These are phyloP conservation scores for Casuarina cunninghamiana DNA, from an alignment of 306 rosid species.

Conservation along the genomic window DNA sequence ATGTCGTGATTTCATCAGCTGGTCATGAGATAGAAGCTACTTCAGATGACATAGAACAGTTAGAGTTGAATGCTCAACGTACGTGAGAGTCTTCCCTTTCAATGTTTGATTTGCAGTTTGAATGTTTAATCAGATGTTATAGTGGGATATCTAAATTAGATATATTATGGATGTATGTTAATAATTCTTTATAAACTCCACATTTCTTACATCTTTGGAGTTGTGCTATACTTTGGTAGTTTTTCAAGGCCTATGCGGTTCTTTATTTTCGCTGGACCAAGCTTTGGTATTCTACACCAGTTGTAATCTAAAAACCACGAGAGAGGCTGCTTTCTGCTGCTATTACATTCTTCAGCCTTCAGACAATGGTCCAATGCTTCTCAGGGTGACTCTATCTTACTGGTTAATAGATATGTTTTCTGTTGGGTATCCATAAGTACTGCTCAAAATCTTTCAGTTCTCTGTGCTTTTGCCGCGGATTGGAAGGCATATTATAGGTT, in stretches of 20 bases:
- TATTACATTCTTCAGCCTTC: conserved; percentile 74
- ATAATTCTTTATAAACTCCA: conserved; percentile 22
- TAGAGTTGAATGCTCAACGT: conserved; percentile 63
- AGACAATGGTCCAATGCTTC: conserved; percentile 64
- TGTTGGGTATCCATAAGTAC: background rate
- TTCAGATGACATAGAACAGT: conserved; percentile 48
- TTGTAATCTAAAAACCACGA: conserved; percentile 54
- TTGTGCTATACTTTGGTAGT: conserved; percentile 27
- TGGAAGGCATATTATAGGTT: conserved; percentile 21
- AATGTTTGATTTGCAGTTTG: conserved; percentile 20
- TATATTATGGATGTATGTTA: conserved; percentile 13
- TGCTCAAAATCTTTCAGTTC: background rate
- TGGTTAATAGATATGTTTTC: background rate
- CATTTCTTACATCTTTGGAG: conserved; percentile 20
- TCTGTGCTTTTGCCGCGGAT: background rate
- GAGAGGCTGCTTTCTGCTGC: conserved; percentile 57
- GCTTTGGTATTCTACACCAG: conserved; percentile 34
- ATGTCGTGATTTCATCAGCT: conserved; percentile 54
- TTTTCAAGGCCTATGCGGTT: conserved; percentile 31
- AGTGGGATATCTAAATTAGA: conserved; percentile 1
- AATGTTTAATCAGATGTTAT: conserved; percentile 7
- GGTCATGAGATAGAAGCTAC: conserved; percentile 44
- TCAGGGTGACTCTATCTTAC: conserved; percentile 48
- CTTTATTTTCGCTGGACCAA: conserved; percentile 32
- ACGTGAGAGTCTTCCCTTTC: conserved; percentile 32